Evolutionary conservation across 2,329 filamentous ascomycete genomes (phyloP).

Genomic region (Stachybotrys chartarum): DNA sequence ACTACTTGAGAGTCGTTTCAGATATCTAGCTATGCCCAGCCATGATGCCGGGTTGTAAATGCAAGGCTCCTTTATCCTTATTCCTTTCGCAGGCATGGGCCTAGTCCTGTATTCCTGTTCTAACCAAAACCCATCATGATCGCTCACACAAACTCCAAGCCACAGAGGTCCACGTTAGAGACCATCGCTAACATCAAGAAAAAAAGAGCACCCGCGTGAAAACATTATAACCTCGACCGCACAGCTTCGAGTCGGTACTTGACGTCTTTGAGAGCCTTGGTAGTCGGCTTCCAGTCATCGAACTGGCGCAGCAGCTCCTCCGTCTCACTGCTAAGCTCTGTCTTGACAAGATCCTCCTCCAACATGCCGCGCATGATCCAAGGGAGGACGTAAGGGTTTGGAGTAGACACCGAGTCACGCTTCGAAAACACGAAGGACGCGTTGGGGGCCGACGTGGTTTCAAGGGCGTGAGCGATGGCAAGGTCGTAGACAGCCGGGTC

Average conservation of each 20-base stretch:
- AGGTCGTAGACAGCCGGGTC: conserved; percentile 80
- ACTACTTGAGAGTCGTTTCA: not conserved
- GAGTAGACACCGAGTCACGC: conserved; percentile 32
- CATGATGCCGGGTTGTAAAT: not conserved
- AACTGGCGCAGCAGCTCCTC: conserved; percentile 77
- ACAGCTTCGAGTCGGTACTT: conserved; percentile 92
- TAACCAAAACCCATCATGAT: not conserved
- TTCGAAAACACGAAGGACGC: conserved; percentile 16
- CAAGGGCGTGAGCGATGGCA: conserved; percentile 64
- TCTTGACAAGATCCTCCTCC: conserved; percentile 86
- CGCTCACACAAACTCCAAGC: not conserved
- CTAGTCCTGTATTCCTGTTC: not conserved
- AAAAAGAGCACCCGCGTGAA: not conserved
- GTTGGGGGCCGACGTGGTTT: conserved; percentile 51
- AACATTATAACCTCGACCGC: conserved; percentile 64
- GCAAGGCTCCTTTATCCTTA: not conserved
- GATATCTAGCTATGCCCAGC: not conserved
- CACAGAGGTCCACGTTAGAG: not conserved
- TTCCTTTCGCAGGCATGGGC: not conserved
- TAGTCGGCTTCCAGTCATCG: conserved; percentile 85
- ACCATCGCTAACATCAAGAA: not conserved
- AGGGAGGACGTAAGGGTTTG: conserved; percentile 85
- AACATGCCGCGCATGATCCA: conserved; percentile 93
- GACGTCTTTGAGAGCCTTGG: conserved; percentile 89
- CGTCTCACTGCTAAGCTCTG: conserved; percentile 70